Conservation (phyloP, 306 rosid genomes). For the Ormosia emarginata region DNA sequence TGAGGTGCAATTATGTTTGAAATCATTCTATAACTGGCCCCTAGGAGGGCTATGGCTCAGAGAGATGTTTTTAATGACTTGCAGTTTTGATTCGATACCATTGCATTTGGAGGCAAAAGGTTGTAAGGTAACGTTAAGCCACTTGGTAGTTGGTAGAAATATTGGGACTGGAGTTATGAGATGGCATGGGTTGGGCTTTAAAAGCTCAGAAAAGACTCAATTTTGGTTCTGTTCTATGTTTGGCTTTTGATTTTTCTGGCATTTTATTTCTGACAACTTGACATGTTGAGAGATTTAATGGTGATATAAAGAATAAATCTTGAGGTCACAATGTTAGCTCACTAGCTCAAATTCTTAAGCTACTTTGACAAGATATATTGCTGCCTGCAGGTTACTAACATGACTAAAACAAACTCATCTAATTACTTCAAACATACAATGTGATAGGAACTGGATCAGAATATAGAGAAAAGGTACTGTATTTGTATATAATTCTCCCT, state of each 20-base stretch:
- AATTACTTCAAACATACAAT: slow-evolving; percentile 3
- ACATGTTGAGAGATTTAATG: not conserved
- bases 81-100: not conserved
- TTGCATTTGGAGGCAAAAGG: slow-evolving; percentile 20
- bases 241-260: not conserved
- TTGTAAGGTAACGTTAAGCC: not conserved
- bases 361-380: slow-evolving; percentile 15
- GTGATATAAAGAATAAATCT: not conserved
- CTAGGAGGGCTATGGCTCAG: not conserved
- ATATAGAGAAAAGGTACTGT: too few species aligned
- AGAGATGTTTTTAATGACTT: not conserved
- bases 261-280: not conserved
- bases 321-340: not conserved
- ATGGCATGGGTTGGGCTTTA: not conserved
- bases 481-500: too few species aligned
- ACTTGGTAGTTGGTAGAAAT: not conserved
- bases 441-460: too few species aligned
- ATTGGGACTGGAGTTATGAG: not conserved
- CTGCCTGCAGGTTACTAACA: slow-evolving; percentile 8
- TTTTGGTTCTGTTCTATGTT: not conserved
- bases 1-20: slow-evolving; percentile 6
- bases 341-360: not conserved
- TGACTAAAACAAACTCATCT: not conserved
- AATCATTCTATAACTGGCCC: slow-evolving; percentile 10
- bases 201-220: not conserved